A percentile compares a stretch with the other conserved stretches of the same genome.
phyloP scores from a whole-genome alignment of 2,329 filamentous ascomycete species.

The Plenodomus tracheiphilus region DNA sequence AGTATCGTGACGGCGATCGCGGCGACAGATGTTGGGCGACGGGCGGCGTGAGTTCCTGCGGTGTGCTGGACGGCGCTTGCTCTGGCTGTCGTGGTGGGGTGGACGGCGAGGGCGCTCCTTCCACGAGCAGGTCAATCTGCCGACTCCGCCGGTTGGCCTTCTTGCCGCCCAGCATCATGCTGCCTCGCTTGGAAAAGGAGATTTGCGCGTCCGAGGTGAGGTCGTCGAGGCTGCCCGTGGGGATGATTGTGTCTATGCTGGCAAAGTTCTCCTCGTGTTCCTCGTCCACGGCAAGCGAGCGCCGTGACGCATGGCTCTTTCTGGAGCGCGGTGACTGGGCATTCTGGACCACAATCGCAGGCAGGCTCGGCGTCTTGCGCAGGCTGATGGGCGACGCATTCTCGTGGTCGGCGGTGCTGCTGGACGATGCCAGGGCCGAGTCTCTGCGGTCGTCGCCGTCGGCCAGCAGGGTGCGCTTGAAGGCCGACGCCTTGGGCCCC shows the following conservation, averaged over 20 bases:
- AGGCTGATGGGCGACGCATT: slow-evolving; percentile 36
- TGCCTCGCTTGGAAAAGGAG: slow-evolving; percentile 64
- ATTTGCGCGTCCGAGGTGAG: slow-evolving; percentile 56
- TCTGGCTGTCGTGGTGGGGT: slow-evolving; percentile 18
- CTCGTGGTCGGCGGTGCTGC: slow-evolving; percentile 31
- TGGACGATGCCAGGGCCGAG: slow-evolving; percentile 46
- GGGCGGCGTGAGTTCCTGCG: slow-evolving; percentile 20
- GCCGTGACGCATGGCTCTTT: slow-evolving; percentile 5
- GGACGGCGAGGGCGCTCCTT: slow-evolving; percentile 18
- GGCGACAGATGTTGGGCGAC: slow-evolving; percentile 32
- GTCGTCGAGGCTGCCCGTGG: slow-evolving; percentile 57
- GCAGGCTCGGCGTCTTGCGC: slow-evolving; percentile 47
- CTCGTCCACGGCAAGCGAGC: slow-evolving; percentile 12
- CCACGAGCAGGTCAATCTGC: slow-evolving; percentile 28
- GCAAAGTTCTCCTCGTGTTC: slow-evolving; percentile 43
- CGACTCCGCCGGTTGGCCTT: slow-evolving; percentile 48
- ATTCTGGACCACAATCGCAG: slow-evolving; percentile 49
- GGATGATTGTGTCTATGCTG: slow-evolving; percentile 59
- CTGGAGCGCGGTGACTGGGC: slow-evolving; percentile 20
- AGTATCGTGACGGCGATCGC: slow-evolving; percentile 43
- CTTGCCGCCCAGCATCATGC: slow-evolving; percentile 60
- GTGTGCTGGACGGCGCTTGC: slow-evolving; percentile 12
- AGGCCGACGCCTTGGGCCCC: slow-evolving; percentile 34
- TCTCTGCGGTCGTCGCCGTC: slow-evolving; percentile 44
- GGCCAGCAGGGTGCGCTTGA: slow-evolving; percentile 35